Evolutionary conservation across 2,329 filamentous ascomycete species (phyloP).

Genomic region (Monilinia fructicola): DNA sequence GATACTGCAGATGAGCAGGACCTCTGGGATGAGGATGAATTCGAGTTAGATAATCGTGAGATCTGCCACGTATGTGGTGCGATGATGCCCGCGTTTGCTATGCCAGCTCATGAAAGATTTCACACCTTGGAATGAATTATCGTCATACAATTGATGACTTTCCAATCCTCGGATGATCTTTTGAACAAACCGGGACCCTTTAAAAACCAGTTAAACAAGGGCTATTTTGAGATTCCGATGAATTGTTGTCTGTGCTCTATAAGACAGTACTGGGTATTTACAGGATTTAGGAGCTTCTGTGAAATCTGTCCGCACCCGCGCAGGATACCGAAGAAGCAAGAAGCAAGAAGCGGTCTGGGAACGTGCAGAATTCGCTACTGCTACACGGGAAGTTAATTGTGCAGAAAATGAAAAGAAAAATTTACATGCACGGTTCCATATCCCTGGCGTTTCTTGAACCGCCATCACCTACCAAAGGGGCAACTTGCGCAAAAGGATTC

Average conservation of each 20-base stretch:
- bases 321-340: not conserved
- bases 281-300: not conserved
- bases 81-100: slow-evolving; percentile 50
- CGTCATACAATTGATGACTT: not conserved
- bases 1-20: slow-evolving; percentile 29
- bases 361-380: not conserved
- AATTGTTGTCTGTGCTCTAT: not conserved
- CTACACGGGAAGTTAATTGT: not conserved
- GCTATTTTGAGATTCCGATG: no score
- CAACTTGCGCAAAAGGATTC: not conserved
- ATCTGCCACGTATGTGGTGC: slow-evolving; percentile 47
- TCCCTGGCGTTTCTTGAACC: not conserved
- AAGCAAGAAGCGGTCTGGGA: not conserved
- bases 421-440: not conserved
- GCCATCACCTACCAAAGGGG: not conserved
- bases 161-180: not conserved
- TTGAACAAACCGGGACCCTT: not conserved
- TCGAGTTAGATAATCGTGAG: slow-evolving; percentile 35
- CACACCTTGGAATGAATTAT: slow-evolving; percentile 40
- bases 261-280: not conserved
- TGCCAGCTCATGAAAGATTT: slow-evolving; percentile 50
- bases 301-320: not conserved
- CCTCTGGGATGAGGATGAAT: slow-evolving; percentile 37
- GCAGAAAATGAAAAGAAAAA: not conserved
- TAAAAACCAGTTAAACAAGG: not conserved